Percentiles rank a stretch among this genome's conserved stretches.
These are phyloP conservation scores for Talaromyces pinophilus DNA, from an alignment of 2,329 filamentous ascomycete genomes.

Conservation along the genomic window DNA sequence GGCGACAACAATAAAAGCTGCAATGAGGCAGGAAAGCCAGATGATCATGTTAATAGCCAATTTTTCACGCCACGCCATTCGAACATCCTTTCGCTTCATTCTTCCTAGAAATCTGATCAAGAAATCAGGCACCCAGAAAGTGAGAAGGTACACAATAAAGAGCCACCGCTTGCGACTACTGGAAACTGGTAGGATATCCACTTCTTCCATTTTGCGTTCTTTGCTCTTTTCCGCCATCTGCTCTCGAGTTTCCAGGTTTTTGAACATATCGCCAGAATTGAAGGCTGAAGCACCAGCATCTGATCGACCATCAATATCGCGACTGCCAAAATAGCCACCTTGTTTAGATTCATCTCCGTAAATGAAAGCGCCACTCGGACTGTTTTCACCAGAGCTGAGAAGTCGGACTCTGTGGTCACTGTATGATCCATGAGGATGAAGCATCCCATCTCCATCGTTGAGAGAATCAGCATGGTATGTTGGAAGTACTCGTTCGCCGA, in stretches of 20 bases:
- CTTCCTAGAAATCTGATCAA: constrained; percentile 72
- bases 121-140: constrained; percentile 86
- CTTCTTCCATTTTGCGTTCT: constrained; percentile 83
- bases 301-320: constrained; percentile 80
- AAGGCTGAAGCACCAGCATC: constrained; percentile 91
- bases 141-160: constrained; percentile 76
- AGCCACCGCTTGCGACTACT: constrained; percentile 88
- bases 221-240: constrained; percentile 95
- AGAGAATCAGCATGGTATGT: constrained; percentile 61
- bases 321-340: constrained; percentile 72
- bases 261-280: constrained; percentile 95
- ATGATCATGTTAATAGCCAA: constrained; percentile 97
- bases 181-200: constrained; percentile 79
- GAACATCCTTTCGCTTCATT: constrained; percentile 90
- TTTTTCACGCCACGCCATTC: constrained; percentile 94
- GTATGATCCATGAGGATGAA: constrained; percentile 48
- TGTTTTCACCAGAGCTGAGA: constrained; percentile 49
- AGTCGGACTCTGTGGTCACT: constrained; percentile 59
- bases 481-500: constrained; percentile 63
- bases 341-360: constrained; percentile 74
- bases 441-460: constrained; percentile 60
- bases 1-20: constrained; percentile 84
- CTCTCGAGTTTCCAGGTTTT: constrained; percentile 88
- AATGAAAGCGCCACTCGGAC: constrained; percentile 60
- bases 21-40: constrained; percentile 77